These are phyloP conservation scores for Peterozyma xylosa DNA, from an alignment of 805 yeast species.

Conservation along the genomic window DNA sequence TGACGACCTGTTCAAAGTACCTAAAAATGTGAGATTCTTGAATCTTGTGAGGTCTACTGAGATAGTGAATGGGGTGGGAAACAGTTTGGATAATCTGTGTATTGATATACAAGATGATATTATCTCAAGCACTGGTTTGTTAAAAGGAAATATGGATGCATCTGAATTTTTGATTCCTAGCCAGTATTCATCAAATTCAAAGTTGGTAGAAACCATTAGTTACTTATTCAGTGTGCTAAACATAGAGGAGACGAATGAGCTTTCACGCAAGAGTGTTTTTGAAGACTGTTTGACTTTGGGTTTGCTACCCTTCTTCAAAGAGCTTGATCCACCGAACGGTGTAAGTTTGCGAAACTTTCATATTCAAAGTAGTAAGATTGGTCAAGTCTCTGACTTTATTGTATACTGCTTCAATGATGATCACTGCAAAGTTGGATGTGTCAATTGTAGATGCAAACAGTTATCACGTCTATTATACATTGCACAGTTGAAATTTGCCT, in stretches of 20 bases:
- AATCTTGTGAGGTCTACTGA: conserved; percentile 4
- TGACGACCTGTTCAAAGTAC: conserved; percentile 12
- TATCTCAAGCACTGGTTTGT: conserved; percentile 31
- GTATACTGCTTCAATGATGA: conserved; percentile 58
- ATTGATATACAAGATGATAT: conserved; percentile 18
- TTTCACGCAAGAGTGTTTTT: conserved; percentile 19
- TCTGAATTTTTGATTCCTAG: conserved; percentile 46
- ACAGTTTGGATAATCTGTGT: conserved; percentile 13
- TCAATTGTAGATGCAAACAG: conserved; percentile 28
- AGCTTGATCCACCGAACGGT: conserved; percentile 64
- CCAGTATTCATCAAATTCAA: conserved; percentile 18
- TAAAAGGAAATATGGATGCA: conserved; percentile 49
- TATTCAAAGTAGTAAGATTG: conserved; percentile 75
- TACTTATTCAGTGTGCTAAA: conserved; percentile 15
- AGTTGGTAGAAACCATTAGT: conserved; percentile 18
- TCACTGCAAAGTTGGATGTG: conserved; percentile 15
- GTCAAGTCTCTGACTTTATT: conserved; percentile 65
- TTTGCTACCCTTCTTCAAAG: conserved; percentile 44
- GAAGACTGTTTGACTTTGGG: conserved; percentile 36
- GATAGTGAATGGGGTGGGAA: conserved; percentile 1
- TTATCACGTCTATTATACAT: conserved; percentile 32
- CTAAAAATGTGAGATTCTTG: conserved; percentile 5
- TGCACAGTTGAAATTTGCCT: conserved; percentile 28
- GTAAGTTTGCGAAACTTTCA: conserved; percentile 79
- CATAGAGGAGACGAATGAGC: background rate